Evolutionary conservation across 192 early-diverging fungal genomes (phyloP).

Genomic region (Linnemannia elongata): DNA sequence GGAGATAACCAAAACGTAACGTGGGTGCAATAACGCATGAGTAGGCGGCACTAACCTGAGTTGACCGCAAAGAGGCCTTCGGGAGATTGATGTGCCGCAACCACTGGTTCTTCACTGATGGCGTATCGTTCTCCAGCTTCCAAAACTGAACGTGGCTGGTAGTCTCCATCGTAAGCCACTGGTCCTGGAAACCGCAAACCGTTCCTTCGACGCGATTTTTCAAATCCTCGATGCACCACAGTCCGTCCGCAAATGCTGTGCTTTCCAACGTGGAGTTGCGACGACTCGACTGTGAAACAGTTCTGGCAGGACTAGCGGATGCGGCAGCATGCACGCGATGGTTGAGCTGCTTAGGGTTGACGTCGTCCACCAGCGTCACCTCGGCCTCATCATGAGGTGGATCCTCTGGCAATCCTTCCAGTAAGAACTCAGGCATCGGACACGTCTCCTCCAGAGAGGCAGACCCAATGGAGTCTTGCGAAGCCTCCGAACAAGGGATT

Average conservation of each 20-base stretch:
- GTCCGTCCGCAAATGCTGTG: constrained; percentile 18
- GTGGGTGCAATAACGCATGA: neutral
- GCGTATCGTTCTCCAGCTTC: neutral
- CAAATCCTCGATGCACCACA: constrained; percentile 33
- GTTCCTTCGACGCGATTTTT: neutral
- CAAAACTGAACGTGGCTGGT: constrained; percentile 22
- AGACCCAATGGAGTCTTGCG: neutral
- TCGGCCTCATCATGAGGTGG: neutral
- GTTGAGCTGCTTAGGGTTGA: neutral
- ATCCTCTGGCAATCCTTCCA: constrained; percentile 12
- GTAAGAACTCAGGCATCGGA: constrained; percentile 22
- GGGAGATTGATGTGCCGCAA: constrained; percentile 4
- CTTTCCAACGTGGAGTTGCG: constrained; percentile 1
- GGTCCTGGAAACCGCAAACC: constrained; percentile 10
- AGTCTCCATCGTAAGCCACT: constrained; percentile 28
- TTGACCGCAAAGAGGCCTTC: neutral
- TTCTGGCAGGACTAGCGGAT: neutral
- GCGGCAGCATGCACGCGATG: neutral
- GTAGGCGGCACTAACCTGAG: constrained; percentile 13
- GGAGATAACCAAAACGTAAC: neutral
- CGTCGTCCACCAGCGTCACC: neutral
- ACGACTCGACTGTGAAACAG: neutral
- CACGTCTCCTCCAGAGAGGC: constrained; percentile 13
- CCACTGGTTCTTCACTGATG: constrained; percentile 21
- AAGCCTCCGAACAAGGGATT: constrained; percentile 18